These are phyloP conservation scores for Arthrinium phaeospermum DNA, from an alignment of 2,329 filamentous ascomycete genomes.

Conservation along the genomic window DNA sequence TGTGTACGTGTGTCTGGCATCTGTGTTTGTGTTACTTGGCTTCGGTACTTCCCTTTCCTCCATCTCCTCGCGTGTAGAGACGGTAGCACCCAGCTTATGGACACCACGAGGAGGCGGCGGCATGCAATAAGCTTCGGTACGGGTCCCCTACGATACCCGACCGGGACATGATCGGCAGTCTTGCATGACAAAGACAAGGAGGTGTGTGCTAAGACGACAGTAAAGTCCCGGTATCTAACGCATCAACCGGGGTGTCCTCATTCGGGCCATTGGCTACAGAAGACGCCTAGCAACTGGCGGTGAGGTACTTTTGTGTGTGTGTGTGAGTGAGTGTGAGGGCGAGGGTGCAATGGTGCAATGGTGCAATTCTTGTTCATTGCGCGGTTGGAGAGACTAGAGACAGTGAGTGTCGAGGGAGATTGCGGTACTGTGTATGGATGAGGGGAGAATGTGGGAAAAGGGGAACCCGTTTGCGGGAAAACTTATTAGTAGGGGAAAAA, in stretches of 20 bases:
- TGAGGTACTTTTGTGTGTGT: conserved; percentile 13
- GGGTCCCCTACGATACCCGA: conserved; percentile 14
- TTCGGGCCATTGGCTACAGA: conserved; percentile 12
- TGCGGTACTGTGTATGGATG: neutral
- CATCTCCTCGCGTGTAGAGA: neutral
- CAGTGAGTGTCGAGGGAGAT: neutral
- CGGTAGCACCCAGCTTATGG: conserved; percentile 12
- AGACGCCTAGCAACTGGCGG: neutral
- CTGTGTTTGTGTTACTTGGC: conserved; percentile 12
- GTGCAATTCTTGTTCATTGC: conserved; percentile 10
- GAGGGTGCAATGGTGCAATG: neutral
- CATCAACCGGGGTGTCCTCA: neutral
- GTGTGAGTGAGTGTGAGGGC: neutral
- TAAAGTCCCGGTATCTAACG: conserved; percentile 18
- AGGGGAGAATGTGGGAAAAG: neutral
- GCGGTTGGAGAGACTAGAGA: neutral
- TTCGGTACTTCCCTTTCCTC: conserved; percentile 6
- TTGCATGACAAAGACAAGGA: conserved; percentile 13
- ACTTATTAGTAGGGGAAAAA: neutral
- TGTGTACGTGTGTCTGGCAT: conserved; percentile 7
- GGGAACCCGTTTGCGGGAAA: neutral
- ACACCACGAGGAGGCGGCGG: conserved; percentile 13
- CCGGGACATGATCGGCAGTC: conserved; percentile 17
- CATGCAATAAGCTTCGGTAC: conserved; percentile 21
- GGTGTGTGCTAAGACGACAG: conserved; percentile 18